Base-by-base conservation (phyloP, 1,284 basidiomycete genomes). In the Rhodofomes roseus region DNA sequence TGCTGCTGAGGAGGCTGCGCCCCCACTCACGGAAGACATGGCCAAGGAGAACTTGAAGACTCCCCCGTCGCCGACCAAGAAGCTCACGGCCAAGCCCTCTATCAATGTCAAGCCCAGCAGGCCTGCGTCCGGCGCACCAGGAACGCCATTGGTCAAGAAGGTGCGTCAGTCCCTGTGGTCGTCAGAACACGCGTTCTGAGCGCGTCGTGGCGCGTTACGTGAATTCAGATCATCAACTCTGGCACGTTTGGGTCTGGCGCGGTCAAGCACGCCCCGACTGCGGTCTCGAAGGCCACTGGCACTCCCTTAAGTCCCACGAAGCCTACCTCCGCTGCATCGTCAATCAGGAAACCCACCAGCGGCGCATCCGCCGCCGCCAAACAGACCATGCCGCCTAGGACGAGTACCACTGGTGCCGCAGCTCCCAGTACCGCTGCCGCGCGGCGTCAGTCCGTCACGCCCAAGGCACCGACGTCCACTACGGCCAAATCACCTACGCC, bases 161-260 rank as follows among this genome's bases (percentile, higher is more conserved):
- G 88, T 85, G 66, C 59, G 79, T 78, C 46, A 27, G 18, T n/a
- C 46, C 4, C 25, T 48, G 23, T 29, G 6, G 16, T 29, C 12
- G 25, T 22, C 25, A 25, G 12, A 48, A 9, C 25, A 64, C 62
- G 29, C 58, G 51, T 59, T 39, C 43, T 60, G 40, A 52, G 27
- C 51, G 41, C 46, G 39, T 36, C 29, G 48, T 48, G 55, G 11
- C 31, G 27, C 53, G 4, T 56, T 20, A 51, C 56, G 57, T 53
- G 31, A 18, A 54, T 48, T 11, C 70, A 91, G 89, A 80, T 88
- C 62, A 76, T 87, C 65, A 85, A 76, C 72, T 83, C 86, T 61
- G 84, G 86, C 65, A 88, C 86, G 63, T 86, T 87, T 77, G 83
- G 85, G 63, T 68, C 81, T 68, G 84, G 85, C 61, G 66, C 78